Percentiles rank a stretch among this genome's conserved stretches.
Conservation (phyloP, 768 basidiomycete species). For the Lactifluus echinatus region DNA sequence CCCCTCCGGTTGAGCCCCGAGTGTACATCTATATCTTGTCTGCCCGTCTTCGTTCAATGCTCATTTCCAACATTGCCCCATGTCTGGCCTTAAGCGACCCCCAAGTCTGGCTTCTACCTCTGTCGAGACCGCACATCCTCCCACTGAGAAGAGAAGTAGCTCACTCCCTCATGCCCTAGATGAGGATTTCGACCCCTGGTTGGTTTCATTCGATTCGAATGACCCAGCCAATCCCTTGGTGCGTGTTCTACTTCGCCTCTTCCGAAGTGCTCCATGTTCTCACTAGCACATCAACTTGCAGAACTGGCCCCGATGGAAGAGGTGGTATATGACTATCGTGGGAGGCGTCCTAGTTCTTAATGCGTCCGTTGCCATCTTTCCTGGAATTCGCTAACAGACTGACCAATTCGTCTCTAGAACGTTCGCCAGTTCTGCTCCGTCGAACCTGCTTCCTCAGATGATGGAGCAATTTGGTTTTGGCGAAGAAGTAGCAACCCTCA, state of each 20-base stretch:
- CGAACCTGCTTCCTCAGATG: constrained; percentile 39
- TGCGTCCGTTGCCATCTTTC: constrained; percentile 33
- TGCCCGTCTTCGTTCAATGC: neutral
- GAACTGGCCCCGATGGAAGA: constrained; percentile 40
- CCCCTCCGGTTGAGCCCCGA: neutral
- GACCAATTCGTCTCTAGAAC: constrained; percentile 33
- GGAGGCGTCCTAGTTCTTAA: constrained; percentile 45
- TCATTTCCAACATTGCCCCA: neutral
- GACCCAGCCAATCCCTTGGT: constrained; percentile 16
- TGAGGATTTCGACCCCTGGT: constrained; percentile 14
- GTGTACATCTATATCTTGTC: neutral
- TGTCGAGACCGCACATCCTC: neutral
- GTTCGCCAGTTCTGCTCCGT: constrained; percentile 53
- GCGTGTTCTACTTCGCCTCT: constrained; percentile 4
- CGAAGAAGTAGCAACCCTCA: constrained; percentile 42
- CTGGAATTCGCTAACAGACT: neutral
- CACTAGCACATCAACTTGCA: constrained; percentile 23
- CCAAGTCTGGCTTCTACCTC: constrained; percentile 11
- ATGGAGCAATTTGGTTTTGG: constrained; percentile 41
- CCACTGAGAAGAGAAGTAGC: neutral
- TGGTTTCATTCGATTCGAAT: constrained; percentile 12
- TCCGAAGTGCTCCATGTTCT: neutral
- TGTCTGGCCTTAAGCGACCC: constrained; percentile 2
- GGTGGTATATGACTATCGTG: constrained; percentile 46
- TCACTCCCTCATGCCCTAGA: neutral